Conservation (phyloP, 2,329 filamentous ascomycete species). For the Lachnellula willkommii region DNA sequence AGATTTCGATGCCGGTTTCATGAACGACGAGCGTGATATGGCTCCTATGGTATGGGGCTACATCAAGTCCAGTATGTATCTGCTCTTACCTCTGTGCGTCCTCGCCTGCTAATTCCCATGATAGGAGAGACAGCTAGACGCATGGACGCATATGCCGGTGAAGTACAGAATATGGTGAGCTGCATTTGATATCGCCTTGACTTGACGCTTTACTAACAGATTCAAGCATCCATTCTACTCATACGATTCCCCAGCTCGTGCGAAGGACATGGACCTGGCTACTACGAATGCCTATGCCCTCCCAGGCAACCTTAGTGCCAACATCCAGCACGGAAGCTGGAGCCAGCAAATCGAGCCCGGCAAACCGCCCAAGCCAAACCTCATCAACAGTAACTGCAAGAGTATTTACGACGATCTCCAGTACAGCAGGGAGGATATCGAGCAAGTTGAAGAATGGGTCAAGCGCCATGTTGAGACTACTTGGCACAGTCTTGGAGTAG, state of each 20-base stretch:
- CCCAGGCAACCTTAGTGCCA: constrained; percentile 39
- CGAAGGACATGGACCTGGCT: constrained; percentile 66
- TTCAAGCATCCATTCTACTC: constrained; percentile 65
- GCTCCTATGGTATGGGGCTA: constrained; percentile 72
- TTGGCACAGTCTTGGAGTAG: constrained; percentile 35
- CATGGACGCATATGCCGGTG: constrained; percentile 47
- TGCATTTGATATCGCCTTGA: background rate
- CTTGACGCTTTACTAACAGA: constrained; percentile 25
- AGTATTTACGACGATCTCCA: constrained; percentile 57
- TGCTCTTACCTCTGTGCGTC: constrained; percentile 35
- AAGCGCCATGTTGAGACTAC: constrained; percentile 51
- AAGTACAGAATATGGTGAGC: constrained; percentile 40
- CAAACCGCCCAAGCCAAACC: constrained; percentile 38
- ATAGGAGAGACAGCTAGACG: constrained; percentile 57
- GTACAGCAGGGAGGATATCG: constrained; percentile 59
- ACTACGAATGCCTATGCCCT: constrained; percentile 74
- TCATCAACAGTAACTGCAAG: constrained; percentile 60
- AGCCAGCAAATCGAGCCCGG: constrained; percentile 53
- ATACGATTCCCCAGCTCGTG: constrained; percentile 63
- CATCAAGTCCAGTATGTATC: constrained; percentile 49
- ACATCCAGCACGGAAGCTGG: constrained; percentile 53
- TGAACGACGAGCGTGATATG: constrained; percentile 83
- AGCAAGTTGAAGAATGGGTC: constrained; percentile 43
- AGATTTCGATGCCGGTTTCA: constrained; percentile 77
- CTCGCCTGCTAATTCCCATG: constrained; percentile 48